Evolutionary conservation across 2,329 filamentous ascomycete species (phyloP).

Genomic region (Diplodia scrobiculata): DNA sequence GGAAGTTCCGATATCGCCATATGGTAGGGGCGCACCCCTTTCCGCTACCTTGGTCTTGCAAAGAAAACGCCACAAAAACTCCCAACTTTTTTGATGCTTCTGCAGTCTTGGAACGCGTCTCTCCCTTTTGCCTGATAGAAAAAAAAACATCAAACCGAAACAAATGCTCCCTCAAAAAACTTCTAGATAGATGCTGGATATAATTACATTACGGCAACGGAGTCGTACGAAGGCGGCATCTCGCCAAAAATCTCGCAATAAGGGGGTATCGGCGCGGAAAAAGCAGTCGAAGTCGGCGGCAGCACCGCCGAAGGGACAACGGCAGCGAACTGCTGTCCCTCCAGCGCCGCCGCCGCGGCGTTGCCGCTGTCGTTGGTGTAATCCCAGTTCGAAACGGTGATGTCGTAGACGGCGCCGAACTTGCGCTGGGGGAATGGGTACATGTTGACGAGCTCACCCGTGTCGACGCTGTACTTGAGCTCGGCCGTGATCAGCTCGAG

Average conservation of each 20-base stretch:
- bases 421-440: constrained; percentile 21
- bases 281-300: not conserved
- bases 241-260: constrained; percentile 7
- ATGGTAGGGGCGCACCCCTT: not conserved
- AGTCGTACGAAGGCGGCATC: constrained; percentile 18
- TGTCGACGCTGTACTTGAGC: constrained; percentile 17
- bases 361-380: not conserved
- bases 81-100: not conserved
- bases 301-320: not conserved
- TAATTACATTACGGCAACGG: constrained; percentile 12
- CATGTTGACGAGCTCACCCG: constrained; percentile 20
- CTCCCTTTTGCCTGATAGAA: not conserved
- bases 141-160: not conserved
- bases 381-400: not conserved
- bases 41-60: not conserved
- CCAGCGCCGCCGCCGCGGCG: not conserved
- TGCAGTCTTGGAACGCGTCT: not conserved
- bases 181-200: too few species aligned
- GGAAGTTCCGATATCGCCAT: constrained; percentile 1
- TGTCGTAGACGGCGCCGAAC: constrained; percentile 20
- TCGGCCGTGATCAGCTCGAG: constrained; percentile 17
- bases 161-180: too few species aligned
- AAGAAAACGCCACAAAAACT: not conserved
- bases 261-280: not conserved
- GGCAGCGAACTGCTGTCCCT: not conserved